These are phyloP conservation scores for Citrullus mucosospermus DNA, from an alignment of 306 rosid species.

Conservation along the genomic window DNA sequence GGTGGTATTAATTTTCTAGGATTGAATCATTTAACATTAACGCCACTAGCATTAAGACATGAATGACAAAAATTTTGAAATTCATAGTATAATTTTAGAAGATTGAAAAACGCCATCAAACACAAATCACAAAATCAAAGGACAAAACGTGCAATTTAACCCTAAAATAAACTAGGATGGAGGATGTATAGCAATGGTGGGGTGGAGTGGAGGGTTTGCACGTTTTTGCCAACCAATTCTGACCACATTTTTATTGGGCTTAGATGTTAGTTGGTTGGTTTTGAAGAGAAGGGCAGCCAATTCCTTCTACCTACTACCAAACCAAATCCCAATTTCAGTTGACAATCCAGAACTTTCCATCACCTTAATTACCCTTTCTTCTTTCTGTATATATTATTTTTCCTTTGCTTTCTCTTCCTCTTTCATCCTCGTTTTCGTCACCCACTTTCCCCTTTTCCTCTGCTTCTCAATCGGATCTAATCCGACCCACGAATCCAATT, in stretches of 20 bases:
- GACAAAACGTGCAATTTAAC: too few relatives aligned
- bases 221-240: constrained; percentile 7
- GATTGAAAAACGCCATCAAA: too few relatives aligned
- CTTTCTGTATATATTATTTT: neutral
- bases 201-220: neutral
- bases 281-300: neutral
- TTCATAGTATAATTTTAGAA: too few relatives aligned
- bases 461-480: neutral
- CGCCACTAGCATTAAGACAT: too few relatives aligned
- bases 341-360: neutral
- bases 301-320: neutral
- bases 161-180: too few relatives aligned
- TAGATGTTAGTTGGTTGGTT: neutral
- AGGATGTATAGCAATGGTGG: too few relatives aligned
- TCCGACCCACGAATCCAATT: neutral
- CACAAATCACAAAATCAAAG: too few relatives aligned
- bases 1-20: too few relatives aligned
- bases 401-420: neutral
- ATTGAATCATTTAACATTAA: too few relatives aligned
- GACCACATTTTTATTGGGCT: neutral
- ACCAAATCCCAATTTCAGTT: neutral
- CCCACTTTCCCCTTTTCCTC: neutral
- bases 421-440: neutral
- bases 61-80: too few relatives aligned
- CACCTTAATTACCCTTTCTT: neutral